phyloP scores from a whole-genome alignment of 2,329 filamentous ascomycete species.

The Corinectria fuckeliana region DNA sequence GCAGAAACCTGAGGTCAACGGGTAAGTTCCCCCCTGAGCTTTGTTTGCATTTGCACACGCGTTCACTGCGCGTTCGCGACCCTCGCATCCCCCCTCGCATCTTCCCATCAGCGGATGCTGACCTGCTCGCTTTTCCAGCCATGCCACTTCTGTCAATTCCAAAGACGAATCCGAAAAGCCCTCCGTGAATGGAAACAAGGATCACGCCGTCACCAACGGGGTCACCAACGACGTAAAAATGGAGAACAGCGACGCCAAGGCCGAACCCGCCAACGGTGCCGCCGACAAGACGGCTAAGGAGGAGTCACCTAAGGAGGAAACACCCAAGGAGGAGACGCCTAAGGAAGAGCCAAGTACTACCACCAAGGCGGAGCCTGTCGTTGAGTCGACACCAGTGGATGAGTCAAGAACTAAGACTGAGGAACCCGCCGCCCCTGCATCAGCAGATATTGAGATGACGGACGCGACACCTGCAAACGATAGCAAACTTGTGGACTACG shows the following conservation, averaged over 20 bases:
- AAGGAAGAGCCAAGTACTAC: slow-evolving; percentile 20
- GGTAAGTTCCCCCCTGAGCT: slow-evolving; percentile 42
- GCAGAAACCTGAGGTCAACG: slow-evolving; percentile 45
- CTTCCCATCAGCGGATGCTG: slow-evolving; percentile 29
- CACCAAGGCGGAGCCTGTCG: slow-evolving; percentile 22
- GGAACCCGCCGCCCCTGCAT: neutral
- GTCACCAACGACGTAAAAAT: slow-evolving; percentile 34
- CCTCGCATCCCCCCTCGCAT: slow-evolving; percentile 5
- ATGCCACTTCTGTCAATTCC: slow-evolving; percentile 34
- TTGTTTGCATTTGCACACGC: slow-evolving; percentile 15
- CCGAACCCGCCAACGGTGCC: slow-evolving; percentile 12
- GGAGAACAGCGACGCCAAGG: slow-evolving; percentile 23
- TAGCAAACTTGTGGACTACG: neutral
- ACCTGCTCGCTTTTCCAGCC: slow-evolving; percentile 35
- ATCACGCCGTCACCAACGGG: slow-evolving; percentile 32
- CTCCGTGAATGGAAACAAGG: slow-evolving; percentile 36
- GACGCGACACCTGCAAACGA: slow-evolving; percentile 26
- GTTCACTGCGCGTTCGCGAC: slow-evolving; percentile 20
- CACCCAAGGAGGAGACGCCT: no score
- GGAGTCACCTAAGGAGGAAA: slow-evolving; percentile 1
- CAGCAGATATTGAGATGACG: slow-evolving; percentile 38
- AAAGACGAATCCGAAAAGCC: slow-evolving; percentile 33
- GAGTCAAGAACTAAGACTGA: slow-evolving; percentile 6
- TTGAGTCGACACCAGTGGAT: slow-evolving; percentile 12
- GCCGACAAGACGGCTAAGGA: slow-evolving; percentile 9